A percentile compares a stretch with the other conserved stretches of the same genome.
These are phyloP conservation scores for Echria macrotheca DNA, from an alignment of 495 filamentous ascomycete genomes.

Conservation along the genomic window DNA sequence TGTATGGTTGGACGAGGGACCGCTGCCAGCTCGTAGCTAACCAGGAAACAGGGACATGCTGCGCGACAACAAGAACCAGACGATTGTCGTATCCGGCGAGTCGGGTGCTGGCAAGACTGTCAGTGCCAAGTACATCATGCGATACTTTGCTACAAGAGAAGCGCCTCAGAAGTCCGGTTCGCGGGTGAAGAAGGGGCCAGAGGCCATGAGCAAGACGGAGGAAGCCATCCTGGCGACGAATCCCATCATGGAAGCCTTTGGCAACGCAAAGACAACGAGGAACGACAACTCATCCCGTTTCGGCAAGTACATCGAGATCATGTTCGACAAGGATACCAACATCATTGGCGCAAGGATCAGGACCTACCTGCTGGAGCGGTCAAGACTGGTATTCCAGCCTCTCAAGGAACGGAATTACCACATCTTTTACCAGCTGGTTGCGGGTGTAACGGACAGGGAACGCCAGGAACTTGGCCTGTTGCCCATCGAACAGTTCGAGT, in stretches of 20 bases:
- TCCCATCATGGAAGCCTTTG: slow-evolving; percentile 99
- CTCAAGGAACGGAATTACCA: slow-evolving; percentile 98
- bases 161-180: slow-evolving; percentile 82
- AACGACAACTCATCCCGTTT: slow-evolving; percentile 99
- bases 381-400: slow-evolving; percentile 95
- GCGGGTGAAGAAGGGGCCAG: slow-evolving; percentile 69
- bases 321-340: slow-evolving; percentile 93
- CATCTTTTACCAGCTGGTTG: slow-evolving; percentile 97
- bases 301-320: slow-evolving; percentile 99
- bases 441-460: slow-evolving; percentile 84
- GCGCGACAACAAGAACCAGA: slow-evolving; percentile 92
- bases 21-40: slow-evolving; percentile 1
- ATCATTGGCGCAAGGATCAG: slow-evolving; percentile 97
- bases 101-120: slow-evolving; percentile 98
- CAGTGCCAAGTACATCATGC: slow-evolving; percentile 99
- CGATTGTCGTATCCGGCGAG: slow-evolving; percentile 96
- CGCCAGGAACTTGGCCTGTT: slow-evolving; percentile 69
- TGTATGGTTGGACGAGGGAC: slow-evolving; percentile 49
- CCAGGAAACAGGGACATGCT: slow-evolving; percentile 78
- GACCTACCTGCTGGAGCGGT: slow-evolving; percentile 92
- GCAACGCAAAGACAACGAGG: slow-evolving; percentile 96
- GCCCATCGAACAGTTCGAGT: slow-evolving; percentile 86
- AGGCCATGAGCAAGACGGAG: slow-evolving; percentile 95
- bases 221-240: slow-evolving; percentile 98
- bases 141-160: slow-evolving; percentile 98